phyloP scores from a whole-genome alignment of 306 rosid genomes.

The Leucaena leucocephala region DNA sequence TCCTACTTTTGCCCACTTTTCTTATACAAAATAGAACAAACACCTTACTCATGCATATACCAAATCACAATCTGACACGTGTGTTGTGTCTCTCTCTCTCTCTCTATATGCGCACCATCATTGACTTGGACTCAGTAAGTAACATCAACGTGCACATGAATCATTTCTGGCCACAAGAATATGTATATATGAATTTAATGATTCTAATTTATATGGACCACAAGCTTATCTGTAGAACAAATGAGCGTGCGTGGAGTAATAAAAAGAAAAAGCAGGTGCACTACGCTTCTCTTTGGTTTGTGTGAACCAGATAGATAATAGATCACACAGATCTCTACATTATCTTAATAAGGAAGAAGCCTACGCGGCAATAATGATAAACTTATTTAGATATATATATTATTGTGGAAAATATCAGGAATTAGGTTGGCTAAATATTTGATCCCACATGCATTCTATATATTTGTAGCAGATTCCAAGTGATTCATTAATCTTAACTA shows the following conservation, averaged over 20 bases:
- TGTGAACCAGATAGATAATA: neutral
- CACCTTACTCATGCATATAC: conserved; percentile 17
- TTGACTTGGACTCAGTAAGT: neutral
- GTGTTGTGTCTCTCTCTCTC: neutral
- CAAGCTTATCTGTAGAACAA: neutral
- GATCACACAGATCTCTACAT: conserved; percentile 26
- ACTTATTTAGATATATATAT: neutral
- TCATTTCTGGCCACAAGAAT: conserved; percentile 5
- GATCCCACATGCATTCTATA: conserved; percentile 52
- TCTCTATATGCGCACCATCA: neutral
- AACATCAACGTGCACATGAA: neutral
- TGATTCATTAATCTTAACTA: conserved; percentile 22
- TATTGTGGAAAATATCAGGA: conserved; percentile 19
- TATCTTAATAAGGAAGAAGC: conserved; percentile 1
- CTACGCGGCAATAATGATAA: neutral
- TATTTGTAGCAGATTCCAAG: conserved; percentile 15
- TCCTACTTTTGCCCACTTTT: conserved; percentile 8
- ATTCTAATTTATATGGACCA: conserved; percentile 38
- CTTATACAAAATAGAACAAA: conserved; percentile 18
- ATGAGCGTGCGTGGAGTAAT: neutral
- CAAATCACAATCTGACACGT: conserved; percentile 25
- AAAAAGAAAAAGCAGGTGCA: neutral
- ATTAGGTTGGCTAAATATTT: conserved; percentile 53
- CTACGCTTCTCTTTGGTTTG: neutral
- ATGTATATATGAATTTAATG: neutral